These are phyloP conservation scores for Penicilliopsis zonata DNA, from an alignment of 495 filamentous ascomycete species.

Conservation along the genomic window DNA sequence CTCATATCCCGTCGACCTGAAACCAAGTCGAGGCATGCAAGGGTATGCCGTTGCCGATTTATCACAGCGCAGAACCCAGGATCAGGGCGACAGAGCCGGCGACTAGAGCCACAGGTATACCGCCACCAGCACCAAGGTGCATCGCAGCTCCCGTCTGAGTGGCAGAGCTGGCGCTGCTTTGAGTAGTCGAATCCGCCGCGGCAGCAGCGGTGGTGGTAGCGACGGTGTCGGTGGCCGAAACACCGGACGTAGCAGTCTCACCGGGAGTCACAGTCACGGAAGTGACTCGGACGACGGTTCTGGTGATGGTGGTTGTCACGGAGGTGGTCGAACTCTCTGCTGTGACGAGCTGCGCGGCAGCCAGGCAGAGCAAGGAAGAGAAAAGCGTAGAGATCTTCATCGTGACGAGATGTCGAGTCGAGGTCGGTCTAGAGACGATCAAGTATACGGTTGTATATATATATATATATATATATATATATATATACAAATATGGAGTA, in stretches of 20 bases:
- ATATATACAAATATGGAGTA: too few species aligned
- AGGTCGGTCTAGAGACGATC: too few species aligned
- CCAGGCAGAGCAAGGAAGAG: slow-evolving; percentile 25
- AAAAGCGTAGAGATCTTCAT: slow-evolving; percentile 26
- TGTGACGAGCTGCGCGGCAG: slow-evolving; percentile 16
- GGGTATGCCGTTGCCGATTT: slow-evolving; percentile 6
- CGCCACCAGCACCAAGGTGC: slow-evolving; percentile 10
- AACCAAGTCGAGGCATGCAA: neutral
- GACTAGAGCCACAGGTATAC: slow-evolving; percentile 21
- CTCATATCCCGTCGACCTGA: slow-evolving; percentile 3
- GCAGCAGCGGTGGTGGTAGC: slow-evolving; percentile 3
- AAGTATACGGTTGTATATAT: too few species aligned
- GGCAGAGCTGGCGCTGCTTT: slow-evolving; percentile 4
- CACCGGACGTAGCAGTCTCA: slow-evolving; percentile 13
- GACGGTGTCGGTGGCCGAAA: slow-evolving; percentile 7
- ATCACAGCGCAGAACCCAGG: slow-evolving; percentile 23
- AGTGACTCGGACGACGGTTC: slow-evolving; percentile 20
- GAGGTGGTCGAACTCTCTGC: slow-evolving; percentile 17
- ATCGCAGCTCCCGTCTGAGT: slow-evolving; percentile 12
- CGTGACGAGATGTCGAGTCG: slow-evolving; percentile 5
- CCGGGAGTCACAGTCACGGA: slow-evolving; percentile 14
- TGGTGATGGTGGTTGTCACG: slow-evolving; percentile 21
- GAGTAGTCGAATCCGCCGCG: neutral
- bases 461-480: too few species aligned
- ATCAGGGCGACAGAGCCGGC: slow-evolving; percentile 28